Evolutionary conservation across 2,329 filamentous ascomycete genomes (phyloP).

Genomic region (Moelleriella libera): DNA sequence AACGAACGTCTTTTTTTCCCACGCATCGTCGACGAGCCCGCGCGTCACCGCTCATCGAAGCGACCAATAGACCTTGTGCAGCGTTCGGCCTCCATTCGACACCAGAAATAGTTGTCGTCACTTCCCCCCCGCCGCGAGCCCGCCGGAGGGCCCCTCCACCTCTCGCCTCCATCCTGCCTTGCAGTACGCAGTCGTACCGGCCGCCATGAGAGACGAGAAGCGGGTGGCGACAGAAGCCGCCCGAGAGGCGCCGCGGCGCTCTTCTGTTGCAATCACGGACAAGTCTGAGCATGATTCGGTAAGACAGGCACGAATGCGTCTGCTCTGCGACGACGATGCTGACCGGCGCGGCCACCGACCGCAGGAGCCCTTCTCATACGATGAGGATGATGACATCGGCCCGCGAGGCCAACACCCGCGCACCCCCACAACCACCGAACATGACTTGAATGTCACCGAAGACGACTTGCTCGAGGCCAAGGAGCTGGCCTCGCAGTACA

Average conservation of each 20-base stretch:
- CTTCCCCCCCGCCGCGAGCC: too few relatives aligned
- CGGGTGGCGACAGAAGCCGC: conserved; percentile 9
- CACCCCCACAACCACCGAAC: conserved; percentile 13
- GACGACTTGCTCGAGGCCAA: conserved; percentile 30
- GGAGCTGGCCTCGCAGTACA: conserved; percentile 26
- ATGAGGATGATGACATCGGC: conserved; percentile 21
- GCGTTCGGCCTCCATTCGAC: too few relatives aligned
- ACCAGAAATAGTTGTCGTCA: neutral
- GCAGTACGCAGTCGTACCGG: neutral
- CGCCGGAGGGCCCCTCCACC: neutral
- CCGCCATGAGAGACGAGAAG: conserved; percentile 12
- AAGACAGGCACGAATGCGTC: too few relatives aligned
- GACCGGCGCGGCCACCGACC: neutral
- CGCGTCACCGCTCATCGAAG: too few relatives aligned
- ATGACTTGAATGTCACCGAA: conserved; percentile 30
- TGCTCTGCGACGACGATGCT: neutral
- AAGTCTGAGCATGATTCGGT: conserved; percentile 6
- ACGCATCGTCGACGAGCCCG: too few relatives aligned
- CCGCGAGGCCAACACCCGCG: conserved; percentile 13
- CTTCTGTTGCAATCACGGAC: conserved; percentile 5
- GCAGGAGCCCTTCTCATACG: conserved; percentile 22
- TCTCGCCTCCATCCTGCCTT: neutral
- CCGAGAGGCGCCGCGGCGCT: conserved; percentile 7
- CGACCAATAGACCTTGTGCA: too few relatives aligned
- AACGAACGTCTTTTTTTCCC: too few relatives aligned